A percentile compares a stretch with the other conserved stretches of the same genome.
Conservation (phyloP, 805 yeast genomes). For the Saturnispora gosingensis region DNA sequence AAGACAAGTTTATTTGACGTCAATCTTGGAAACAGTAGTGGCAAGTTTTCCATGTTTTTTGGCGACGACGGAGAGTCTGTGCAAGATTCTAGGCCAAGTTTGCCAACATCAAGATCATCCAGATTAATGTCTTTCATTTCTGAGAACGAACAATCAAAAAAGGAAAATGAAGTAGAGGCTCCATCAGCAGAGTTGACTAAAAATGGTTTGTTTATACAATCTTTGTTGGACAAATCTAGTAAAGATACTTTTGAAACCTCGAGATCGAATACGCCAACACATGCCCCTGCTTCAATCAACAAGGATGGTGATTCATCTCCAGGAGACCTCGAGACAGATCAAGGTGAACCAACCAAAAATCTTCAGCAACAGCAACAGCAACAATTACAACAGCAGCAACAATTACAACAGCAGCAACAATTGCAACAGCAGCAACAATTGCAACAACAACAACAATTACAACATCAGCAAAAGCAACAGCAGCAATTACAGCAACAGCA, state of each 20-base stretch:
- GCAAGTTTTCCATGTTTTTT: slow-evolving; percentile 24
- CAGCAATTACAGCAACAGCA: neutral
- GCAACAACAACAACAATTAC: slow-evolving; percentile 1
- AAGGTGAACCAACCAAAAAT: neutral
- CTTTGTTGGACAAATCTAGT: slow-evolving; percentile 32
- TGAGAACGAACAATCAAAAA: neutral
- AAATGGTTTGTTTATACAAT: slow-evolving; percentile 38
- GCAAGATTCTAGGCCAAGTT: slow-evolving; percentile 28
- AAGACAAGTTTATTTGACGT: slow-evolving; percentile 8
- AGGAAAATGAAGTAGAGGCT: neutral
- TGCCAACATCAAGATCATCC: slow-evolving; percentile 11
- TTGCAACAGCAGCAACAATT: neutral
- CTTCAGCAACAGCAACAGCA: slow-evolving; percentile 15
- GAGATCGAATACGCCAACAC: neutral
- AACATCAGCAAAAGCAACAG: slow-evolving; percentile 4
- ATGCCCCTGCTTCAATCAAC: neutral
- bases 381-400: neutral
- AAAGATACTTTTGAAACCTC: neutral
- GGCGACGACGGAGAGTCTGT: slow-evolving; percentile 13
- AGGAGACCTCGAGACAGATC: neutral
- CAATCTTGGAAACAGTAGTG: slow-evolving; percentile 7
- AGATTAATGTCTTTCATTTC: slow-evolving; percentile 16
- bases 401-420: slow-evolving; percentile 7
- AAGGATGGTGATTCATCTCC: neutral
- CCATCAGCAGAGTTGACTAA: slow-evolving; percentile 3